Percentiles rank a stretch among this genome's conserved stretches.
phyloP scores from a whole-genome alignment of 176 grass and related monocot genomes.

The Phoenix dactylifera region DNA sequence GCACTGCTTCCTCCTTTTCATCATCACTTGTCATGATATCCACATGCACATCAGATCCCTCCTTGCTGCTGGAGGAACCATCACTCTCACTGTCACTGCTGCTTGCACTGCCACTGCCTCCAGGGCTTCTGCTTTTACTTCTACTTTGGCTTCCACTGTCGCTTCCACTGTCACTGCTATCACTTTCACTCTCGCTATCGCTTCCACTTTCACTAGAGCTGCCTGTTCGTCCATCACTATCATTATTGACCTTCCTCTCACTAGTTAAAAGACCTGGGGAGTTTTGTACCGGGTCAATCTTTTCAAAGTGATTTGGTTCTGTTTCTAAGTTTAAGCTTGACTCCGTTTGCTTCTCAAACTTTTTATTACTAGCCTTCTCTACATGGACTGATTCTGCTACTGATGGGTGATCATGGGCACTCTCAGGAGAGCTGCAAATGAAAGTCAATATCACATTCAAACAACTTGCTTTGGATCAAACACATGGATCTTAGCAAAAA shows the following conservation, averaged over 20 bases:
- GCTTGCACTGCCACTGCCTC: conserved; percentile 55
- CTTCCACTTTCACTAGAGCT: conserved; percentile 77
- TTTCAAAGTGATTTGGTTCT: conserved; percentile 47
- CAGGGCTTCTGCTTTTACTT: conserved; percentile 40
- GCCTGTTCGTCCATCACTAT: conserved; percentile 55
- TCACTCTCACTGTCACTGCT: conserved; percentile 92
- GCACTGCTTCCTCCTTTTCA: conserved; percentile 43
- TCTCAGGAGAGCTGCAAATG: conserved; percentile 33
- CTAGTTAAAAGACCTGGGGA: conserved; percentile 34
- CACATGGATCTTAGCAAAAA: background rate
- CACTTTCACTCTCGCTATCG: conserved; percentile 84
- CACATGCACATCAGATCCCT: conserved; percentile 84
- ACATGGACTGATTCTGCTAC: conserved; percentile 16
- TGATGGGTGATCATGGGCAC: conserved; percentile 22
- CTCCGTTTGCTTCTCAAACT: conserved; percentile 42
- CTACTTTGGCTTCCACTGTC: conserved; percentile 74
- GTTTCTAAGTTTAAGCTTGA: conserved; percentile 37
- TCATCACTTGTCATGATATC: conserved; percentile 81
- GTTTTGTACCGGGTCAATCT: conserved; percentile 29
- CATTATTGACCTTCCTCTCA: conserved; percentile 37
- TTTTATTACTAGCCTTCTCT: conserved; percentile 32
- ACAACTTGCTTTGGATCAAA: background rate
- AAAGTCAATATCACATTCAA: background rate
- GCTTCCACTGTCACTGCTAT: conserved; percentile 82
- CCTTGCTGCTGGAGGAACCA: conserved; percentile 77